phyloP scores from a whole-genome alignment of 2,329 filamentous ascomycete genomes.

The Fusarium sp. region DNA sequence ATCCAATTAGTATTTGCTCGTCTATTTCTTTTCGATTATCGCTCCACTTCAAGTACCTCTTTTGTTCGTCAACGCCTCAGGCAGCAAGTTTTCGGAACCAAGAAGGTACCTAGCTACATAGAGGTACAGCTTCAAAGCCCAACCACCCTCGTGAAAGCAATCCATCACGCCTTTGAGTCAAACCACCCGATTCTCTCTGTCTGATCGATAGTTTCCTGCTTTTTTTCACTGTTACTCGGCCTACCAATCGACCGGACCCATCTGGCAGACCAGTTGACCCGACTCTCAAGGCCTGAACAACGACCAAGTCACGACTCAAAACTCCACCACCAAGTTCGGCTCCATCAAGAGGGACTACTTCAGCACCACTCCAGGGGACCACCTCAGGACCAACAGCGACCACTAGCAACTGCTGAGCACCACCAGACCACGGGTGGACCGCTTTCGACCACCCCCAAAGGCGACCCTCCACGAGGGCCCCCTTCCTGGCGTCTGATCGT shows the following conservation, averaged over 20 bases:
- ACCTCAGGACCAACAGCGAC: constrained; percentile 38
- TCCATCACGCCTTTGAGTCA: constrained; percentile 37
- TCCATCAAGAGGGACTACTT: constrained; percentile 37
- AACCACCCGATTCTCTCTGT: constrained; percentile 21
- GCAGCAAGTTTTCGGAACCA: constrained; percentile 30
- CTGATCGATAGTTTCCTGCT: constrained; percentile 22
- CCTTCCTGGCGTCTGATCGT: constrained; percentile 46
- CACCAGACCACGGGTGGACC: constrained; percentile 43
- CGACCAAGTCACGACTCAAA: constrained; percentile 31
- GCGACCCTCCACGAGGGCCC: constrained; percentile 41
- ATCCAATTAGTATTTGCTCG: constrained; percentile 16
- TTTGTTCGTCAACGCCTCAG: constrained; percentile 16
- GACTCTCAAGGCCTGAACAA: constrained; percentile 29
- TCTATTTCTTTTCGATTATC: constrained; percentile 12
- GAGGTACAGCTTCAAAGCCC: constrained; percentile 30
- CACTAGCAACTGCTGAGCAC: constrained; percentile 36
- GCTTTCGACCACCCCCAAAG: constrained; percentile 41
- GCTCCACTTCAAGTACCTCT: constrained; percentile 30
- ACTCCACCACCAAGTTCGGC: constrained; percentile 32
- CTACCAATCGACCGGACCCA: constrained; percentile 22
- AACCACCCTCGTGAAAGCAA: constrained; percentile 36
- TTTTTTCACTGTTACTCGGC: constrained; percentile 20
- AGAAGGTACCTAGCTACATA: constrained; percentile 18
- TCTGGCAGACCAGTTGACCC: constrained; percentile 38
- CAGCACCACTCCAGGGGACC: constrained; percentile 40